Conservation (phyloP, 192 early-diverging fungal genomes). For the Backusella morwellensis region DNA sequence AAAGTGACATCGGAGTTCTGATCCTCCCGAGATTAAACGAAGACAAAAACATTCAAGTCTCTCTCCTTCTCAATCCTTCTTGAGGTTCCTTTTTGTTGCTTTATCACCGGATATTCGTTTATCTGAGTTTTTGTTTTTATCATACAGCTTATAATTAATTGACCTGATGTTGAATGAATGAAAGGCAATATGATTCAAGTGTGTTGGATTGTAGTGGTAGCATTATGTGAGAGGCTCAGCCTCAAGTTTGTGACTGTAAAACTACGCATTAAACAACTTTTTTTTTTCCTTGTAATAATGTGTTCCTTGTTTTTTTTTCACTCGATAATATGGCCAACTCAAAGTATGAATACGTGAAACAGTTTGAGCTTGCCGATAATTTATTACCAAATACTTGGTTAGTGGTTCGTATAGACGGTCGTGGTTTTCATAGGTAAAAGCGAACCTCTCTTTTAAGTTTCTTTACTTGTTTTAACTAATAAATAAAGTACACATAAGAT, state of each 20-base stretch:
- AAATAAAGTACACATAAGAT: conserved; percentile 41
- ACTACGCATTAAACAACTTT: not conserved
- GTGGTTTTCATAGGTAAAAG: conserved; percentile 74
- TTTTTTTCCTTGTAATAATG: not conserved
- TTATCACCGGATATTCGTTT: not conserved
- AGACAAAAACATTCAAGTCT: not conserved
- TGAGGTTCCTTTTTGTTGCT: not conserved
- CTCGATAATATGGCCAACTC: conserved; percentile 80
- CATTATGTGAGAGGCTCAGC: not conserved
- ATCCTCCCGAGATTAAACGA: not conserved
- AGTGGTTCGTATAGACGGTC: conserved; percentile 92
- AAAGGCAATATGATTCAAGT: not conserved
- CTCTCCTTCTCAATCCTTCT: not conserved
- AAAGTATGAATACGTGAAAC: conserved; percentile 88
- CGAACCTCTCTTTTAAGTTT: not conserved
- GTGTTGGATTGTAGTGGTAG: not conserved
- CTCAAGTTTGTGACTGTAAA: conserved; percentile 1
- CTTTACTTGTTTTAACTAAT: not conserved
- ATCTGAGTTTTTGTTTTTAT: not conserved
- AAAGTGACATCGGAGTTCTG: not conserved
- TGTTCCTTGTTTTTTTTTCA: not conserved
- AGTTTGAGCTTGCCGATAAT: conserved; percentile 78
- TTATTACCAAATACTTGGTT: conserved; percentile 86
- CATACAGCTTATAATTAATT: not conserved
- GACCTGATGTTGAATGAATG: not conserved